A percentile compares a stretch with the other conserved stretches of the same genome.
Evolutionary conservation across 208 protist species (phyloP).

Genomic region (Leishmania major): DNA sequence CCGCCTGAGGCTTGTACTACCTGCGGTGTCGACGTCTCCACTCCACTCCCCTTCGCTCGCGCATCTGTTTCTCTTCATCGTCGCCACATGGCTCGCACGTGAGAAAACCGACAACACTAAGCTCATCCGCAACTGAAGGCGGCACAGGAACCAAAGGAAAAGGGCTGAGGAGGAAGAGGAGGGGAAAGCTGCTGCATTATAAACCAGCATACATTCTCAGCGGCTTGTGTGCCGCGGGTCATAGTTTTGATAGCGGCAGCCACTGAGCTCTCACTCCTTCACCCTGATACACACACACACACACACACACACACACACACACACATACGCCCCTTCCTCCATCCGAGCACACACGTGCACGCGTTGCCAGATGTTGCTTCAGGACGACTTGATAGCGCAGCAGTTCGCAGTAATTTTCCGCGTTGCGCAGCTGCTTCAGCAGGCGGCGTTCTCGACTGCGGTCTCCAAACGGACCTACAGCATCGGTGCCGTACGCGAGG

Average conservation of each 20-base stretch:
- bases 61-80: background rate
- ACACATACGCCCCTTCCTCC: background rate
- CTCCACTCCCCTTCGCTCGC: background rate
- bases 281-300: background rate
- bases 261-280: background rate
- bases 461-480: background rate
- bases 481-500: background rate
- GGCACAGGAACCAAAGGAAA: background rate
- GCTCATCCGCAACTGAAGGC: background rate
- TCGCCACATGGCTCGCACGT: background rate
- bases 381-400: slow-evolving; percentile 20
- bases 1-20: background rate
- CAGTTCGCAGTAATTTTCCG: slow-evolving; percentile 12
- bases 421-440: slow-evolving; percentile 21
- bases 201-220: background rate
- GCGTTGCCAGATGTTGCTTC: slow-evolving; percentile 18
- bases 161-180: background rate
- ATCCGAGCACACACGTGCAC: background rate
- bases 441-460: slow-evolving; percentile 2
- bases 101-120: background rate
- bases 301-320: background rate
- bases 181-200: background rate
- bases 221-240: background rate
- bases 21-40: background rate
- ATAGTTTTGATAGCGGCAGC: background rate